These are phyloP conservation scores for Mimosa pudica DNA, from an alignment of 306 rosid species.

Conservation along the genomic window DNA sequence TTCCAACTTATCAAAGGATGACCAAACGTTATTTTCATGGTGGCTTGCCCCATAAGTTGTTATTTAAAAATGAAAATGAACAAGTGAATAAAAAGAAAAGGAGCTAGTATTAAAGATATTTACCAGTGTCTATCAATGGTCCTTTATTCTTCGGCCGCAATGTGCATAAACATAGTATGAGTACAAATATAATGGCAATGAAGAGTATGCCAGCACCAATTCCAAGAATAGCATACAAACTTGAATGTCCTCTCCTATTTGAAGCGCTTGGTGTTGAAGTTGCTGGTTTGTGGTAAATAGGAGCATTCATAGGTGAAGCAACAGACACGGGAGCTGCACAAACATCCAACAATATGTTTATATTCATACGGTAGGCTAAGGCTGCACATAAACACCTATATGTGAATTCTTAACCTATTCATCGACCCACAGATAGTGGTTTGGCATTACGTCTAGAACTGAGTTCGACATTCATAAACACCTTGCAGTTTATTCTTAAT, in stretches of 20 bases:
- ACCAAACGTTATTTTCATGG: slow-evolving; percentile 8
- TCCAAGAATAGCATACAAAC: slow-evolving; percentile 66
- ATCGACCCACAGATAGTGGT: slow-evolving; percentile 12
- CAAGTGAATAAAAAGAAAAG: neutral
- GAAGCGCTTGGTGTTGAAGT: slow-evolving; percentile 51
- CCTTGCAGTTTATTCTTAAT: slow-evolving; percentile 14
- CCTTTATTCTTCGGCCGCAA: slow-evolving; percentile 50
- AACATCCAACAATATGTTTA: slow-evolving; percentile 34
- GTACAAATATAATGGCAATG: slow-evolving; percentile 57
- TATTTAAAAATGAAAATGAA: slow-evolving; percentile 2
- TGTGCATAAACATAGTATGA: slow-evolving; percentile 63
- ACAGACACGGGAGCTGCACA: slow-evolving; percentile 65
- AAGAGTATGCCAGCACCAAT: slow-evolving; percentile 72
- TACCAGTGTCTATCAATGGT: slow-evolving; percentile 66
- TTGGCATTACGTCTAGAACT: neutral
- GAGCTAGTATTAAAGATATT: slow-evolving; percentile 35
- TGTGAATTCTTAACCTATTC: slow-evolving; percentile 9
- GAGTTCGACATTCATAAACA: slow-evolving; percentile 2
- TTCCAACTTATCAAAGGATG: slow-evolving; percentile 25
- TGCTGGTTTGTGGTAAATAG: slow-evolving; percentile 45
- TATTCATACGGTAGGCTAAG: slow-evolving; percentile 6
- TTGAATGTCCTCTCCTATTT: slow-evolving; percentile 57
- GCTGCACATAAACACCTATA: slow-evolving; percentile 14
- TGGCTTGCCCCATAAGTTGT: slow-evolving; percentile 20
- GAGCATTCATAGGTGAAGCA: slow-evolving; percentile 60